Evolutionary conservation across 2,329 filamentous ascomycete genomes (phyloP), one percentile per base, ranked within the genome.

Genomic region (Diplocarpon rosae): DNA sequence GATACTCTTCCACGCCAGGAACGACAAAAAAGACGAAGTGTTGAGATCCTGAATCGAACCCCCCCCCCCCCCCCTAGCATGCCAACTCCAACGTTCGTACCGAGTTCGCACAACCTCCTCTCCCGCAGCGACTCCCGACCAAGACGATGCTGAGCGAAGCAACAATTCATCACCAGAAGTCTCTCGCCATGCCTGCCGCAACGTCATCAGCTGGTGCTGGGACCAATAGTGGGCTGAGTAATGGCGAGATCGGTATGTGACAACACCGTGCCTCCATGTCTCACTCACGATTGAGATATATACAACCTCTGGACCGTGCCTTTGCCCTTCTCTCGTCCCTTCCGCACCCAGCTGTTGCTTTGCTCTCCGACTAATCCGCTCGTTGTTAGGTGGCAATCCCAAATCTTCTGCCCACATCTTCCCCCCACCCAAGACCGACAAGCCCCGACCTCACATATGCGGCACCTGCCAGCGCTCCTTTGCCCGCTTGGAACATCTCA

Each of bases 361-460:
- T n/a, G n/a, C 30, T 10, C 30, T 9, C 30, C 30, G 39, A 39
- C 50, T 54, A 52, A 54, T 43, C 41, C 39, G 32, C 24, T 24
- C 42, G 43, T 39, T 43, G 43, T 38, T 38, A 27, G 29, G 52
- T 34, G 40, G 47, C 12, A 52, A 46, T 29, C 43, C 54, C 39
- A 61, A 61, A 50, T 37, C 53, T 43, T 37, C 53, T 43, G 50
- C 53, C 15, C 58, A 56, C 45, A 57, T 51, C 42, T 58, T 85
- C 53, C 85, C 85, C 56, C 84, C 85, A 33, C 84, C 90, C 39
- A 98, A 96, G 70, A 95, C 88, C 52, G 92, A 98, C 67, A 98
- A 96, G 70, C 92, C 92, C 45, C 79, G 90, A 52, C 92, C 92
- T 53, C 92, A 98, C 66, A 81, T 94, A 49, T 98, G 92, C 69